Evolutionary conservation across 257 asterid genomes (phyloP), one percentile per base, ranked within the genome.

Genomic region (Thymus mandschuricus): DNA sequence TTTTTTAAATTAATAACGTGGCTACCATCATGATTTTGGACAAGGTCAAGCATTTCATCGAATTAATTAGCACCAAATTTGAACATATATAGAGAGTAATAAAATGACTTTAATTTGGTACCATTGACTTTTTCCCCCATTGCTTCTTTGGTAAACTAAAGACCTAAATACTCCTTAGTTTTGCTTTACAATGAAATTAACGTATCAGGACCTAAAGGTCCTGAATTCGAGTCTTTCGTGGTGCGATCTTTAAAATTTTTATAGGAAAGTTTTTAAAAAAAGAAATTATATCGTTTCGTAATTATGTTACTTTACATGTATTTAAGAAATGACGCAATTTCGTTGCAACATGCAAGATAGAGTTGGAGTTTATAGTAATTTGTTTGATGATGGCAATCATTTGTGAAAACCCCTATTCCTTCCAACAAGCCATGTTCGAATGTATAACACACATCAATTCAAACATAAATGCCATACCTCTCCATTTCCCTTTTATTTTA

Each of bases 381-480:
- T 74, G 78, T 75, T 76, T 75, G 79, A 49, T 76, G 50, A 78
- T 69, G 71, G 8, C 57, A 75, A 63, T 80, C 62, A 80, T 73
- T 76, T 29, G 66, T 21, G 50, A 63, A 66, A 33, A 41, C 30
- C 65, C 66, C 70, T 43, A 57, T 35, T 56, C 54, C 62, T 66
- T 15, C 70, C 71, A 71, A 82, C 82, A 76, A n/a, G 38, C 50
- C 84, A 82, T 63, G 86, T 79, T 82, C 77, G 72, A 75, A 46
- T 70, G 80, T 70, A 79, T 60, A 67, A 61, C 76, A 61, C 80
- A 78, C 54, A 71, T 45, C 51, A 59, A 38, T 43, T 72, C 63
- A 35, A 46, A 8, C 67, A 72, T 78, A 33, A 78, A 66, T 77
- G 63, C 66, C 40, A 66, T 10, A n/a, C 61, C 31, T 13, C 27